phyloP scores from a whole-genome alignment of 371 early-diverging fungal genomes.

The Umbelopsis sp. region DNA sequence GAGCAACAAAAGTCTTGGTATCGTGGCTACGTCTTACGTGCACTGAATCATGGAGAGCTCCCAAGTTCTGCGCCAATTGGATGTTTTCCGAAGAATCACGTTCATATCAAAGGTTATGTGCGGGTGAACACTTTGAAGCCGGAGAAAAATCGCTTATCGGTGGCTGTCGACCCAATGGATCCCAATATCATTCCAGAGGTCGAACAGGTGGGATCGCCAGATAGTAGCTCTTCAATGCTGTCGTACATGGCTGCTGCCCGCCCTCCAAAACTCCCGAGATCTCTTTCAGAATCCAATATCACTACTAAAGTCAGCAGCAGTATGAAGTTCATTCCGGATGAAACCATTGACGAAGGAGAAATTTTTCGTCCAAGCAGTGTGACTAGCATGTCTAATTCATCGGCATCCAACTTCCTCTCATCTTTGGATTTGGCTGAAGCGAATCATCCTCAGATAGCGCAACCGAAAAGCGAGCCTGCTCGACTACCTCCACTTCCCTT shows the following conservation, averaged over 20 bases:
- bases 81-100: constrained; percentile 64
- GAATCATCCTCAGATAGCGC: neutral
- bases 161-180: constrained; percentile 15
- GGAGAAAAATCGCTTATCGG: constrained; percentile 21
- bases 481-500: constrained; percentile 49
- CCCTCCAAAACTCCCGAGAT: constrained; percentile 28
- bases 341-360: neutral
- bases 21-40: constrained; percentile 66
- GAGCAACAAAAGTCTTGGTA: constrained; percentile 66
- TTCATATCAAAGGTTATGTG: constrained; percentile 58
- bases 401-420: neutral
- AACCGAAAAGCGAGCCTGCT: constrained; percentile 8
- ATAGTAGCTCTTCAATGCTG: constrained; percentile 20
- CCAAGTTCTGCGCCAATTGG: constrained; percentile 57
- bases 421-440: constrained; percentile 8
- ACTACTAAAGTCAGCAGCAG: neutral
- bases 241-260: constrained; percentile 13
- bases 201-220: constrained; percentile 21
- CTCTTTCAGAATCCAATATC: constrained; percentile 39
- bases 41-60: constrained; percentile 43
- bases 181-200: neutral
- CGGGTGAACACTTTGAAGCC: constrained; percentile 36
- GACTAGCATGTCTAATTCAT: constrained; percentile 17
- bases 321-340: neutral
- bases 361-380: constrained; percentile 27